Conservation (phyloP, 1,284 basidiomycete genomes). For the Pholiota adiposa region DNA sequence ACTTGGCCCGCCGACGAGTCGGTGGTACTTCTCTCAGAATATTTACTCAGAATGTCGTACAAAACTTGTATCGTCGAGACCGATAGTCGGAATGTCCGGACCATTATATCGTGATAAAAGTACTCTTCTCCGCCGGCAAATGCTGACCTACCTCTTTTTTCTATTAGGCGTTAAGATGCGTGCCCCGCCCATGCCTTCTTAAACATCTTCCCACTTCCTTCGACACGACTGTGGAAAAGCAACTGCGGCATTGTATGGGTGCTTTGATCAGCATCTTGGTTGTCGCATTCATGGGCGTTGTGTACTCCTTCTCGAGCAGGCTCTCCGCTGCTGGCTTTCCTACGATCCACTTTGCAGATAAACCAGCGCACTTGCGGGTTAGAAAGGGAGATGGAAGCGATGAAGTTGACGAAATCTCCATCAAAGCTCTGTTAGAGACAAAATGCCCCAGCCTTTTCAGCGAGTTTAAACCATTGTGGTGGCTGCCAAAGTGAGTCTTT, state of each 20-base stretch:
- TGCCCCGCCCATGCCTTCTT: neutral
- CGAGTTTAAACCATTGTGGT: slow-evolving; percentile 67
- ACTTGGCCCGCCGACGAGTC: neutral
- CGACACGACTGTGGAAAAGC: neutral
- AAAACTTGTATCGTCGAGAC: neutral
- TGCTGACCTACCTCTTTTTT: neutral
- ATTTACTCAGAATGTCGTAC: neutral
- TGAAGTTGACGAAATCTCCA: slow-evolving; percentile 42
- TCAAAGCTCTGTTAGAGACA: slow-evolving; percentile 58
- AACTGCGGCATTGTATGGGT: slow-evolving; percentile 17
- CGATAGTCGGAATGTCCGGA: neutral
- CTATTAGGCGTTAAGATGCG: neutral
- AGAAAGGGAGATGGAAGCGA: slow-evolving; percentile 36
- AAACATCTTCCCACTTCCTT: slow-evolving; percentile 6
- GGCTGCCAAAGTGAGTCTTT: slow-evolving; percentile 64
- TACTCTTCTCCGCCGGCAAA: slow-evolving; percentile 1
- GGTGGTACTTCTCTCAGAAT: neutral
- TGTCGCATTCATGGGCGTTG: slow-evolving; percentile 38
- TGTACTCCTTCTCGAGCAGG: slow-evolving; percentile 34
- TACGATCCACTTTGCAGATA: slow-evolving; percentile 40
- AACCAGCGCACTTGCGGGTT: slow-evolving; percentile 42
- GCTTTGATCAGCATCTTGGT: slow-evolving; percentile 28
- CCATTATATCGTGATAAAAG: neutral
- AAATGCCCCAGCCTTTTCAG: slow-evolving; percentile 61
- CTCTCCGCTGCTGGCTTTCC: slow-evolving; percentile 33